Conservation (phyloP, 1,284 basidiomycete genomes). For the Ganoderma boninense region DNA sequence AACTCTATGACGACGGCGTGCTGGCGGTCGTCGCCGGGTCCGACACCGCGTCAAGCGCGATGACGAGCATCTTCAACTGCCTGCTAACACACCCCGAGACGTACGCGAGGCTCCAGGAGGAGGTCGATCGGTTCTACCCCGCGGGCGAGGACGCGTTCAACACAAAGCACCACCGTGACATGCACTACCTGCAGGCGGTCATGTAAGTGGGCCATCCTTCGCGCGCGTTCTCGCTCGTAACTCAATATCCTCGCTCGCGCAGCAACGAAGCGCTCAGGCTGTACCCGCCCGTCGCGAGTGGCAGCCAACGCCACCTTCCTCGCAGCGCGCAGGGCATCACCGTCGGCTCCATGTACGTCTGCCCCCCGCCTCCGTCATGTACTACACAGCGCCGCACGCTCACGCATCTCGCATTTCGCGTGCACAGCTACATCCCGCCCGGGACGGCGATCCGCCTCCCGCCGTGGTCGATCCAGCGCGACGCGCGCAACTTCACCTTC, state of each 20-base stretch:
- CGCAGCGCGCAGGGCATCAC: constrained; percentile 24
- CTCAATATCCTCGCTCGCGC: constrained; percentile 14
- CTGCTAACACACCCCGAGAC: constrained; percentile 33
- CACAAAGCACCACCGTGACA: constrained; percentile 32
- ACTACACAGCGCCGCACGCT: neutral
- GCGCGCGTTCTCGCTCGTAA: neutral
- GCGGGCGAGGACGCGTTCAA: constrained; percentile 39
- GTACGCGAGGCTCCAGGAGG: constrained; percentile 36
- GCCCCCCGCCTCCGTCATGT: too few species aligned
- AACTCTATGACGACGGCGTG: constrained; percentile 32
- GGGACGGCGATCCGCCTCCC: constrained; percentile 35
- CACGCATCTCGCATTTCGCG: too few species aligned
- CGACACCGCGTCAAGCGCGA: constrained; percentile 40
- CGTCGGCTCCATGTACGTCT: constrained; percentile 37
- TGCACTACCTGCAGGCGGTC: constrained; percentile 44
- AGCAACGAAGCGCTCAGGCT: constrained; percentile 69
- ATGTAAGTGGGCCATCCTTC: constrained; percentile 34
- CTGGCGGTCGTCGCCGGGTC: constrained; percentile 42
- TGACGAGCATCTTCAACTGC: constrained; percentile 34
- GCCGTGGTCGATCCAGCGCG: constrained; percentile 40
- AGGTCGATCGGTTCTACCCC: constrained; percentile 41
- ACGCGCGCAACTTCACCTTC: constrained; percentile 41
- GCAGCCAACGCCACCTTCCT: constrained; percentile 54
- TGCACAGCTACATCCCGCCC: constrained; percentile 39
- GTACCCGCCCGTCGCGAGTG: constrained; percentile 59